These are phyloP conservation scores for Xylariaceae sp. DNA, from an alignment of 2,329 filamentous ascomycete genomes.

Conservation along the genomic window DNA sequence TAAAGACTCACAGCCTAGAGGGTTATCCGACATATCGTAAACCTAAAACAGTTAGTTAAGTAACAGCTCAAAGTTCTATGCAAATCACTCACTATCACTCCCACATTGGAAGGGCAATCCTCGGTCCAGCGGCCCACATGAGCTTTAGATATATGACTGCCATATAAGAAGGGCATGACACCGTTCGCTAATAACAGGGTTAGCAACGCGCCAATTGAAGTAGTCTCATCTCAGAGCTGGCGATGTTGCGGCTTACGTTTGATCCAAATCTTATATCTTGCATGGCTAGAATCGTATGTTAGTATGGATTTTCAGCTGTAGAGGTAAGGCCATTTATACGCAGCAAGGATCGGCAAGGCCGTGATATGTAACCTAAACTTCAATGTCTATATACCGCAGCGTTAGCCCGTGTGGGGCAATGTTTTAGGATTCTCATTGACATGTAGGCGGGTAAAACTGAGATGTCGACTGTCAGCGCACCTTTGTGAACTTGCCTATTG, in stretches of 20 bases:
- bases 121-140: slow-evolving; percentile 55
- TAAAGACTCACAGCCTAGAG: slow-evolving; percentile 68
- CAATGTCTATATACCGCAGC: slow-evolving; percentile 59
- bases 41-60: slow-evolving; percentile 45
- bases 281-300: slow-evolving; percentile 85
- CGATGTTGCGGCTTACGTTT: slow-evolving; percentile 59
- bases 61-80: not conserved
- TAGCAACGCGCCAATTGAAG: no score
- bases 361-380: slow-evolving; percentile 97
- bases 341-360: slow-evolving; percentile 81
- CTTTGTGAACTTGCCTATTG: slow-evolving; percentile 89
- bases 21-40: slow-evolving; percentile 89
- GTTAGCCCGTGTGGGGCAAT: slow-evolving; percentile 6
- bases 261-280: slow-evolving; percentile 96
- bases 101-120: slow-evolving; percentile 91
- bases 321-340: slow-evolving; percentile 41
- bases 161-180: slow-evolving; percentile 97
- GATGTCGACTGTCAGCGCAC: slow-evolving; percentile 3
- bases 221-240: not conserved
- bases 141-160: slow-evolving; percentile 75
- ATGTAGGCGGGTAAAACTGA: not conserved
- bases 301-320: not conserved
- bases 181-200: slow-evolving; percentile 66
- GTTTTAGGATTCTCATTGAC: not conserved
- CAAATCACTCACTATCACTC: slow-evolving; percentile 65